Percentiles rank a stretch among this genome's conserved stretches.
Evolutionary conservation across 1,284 basidiomycete species (phyloP).

Genomic region (Lignosus rhinocerotis): DNA sequence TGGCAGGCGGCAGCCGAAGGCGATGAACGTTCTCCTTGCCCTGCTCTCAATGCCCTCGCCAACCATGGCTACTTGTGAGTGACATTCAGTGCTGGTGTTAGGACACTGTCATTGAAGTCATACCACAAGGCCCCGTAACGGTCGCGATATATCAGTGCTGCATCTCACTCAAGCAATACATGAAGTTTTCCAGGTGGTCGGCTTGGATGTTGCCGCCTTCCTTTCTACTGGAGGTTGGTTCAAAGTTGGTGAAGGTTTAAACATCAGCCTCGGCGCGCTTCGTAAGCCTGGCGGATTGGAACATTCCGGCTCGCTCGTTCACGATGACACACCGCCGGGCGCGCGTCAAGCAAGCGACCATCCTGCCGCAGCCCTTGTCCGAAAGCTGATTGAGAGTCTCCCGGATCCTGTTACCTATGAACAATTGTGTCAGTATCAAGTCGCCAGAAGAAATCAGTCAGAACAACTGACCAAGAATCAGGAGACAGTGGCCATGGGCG

Average conservation of each 20-base stretch:
- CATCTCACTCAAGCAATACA: no score
- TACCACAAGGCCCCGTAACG: slow-evolving; percentile 47
- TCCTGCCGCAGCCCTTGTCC: slow-evolving; percentile 34
- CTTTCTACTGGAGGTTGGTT: slow-evolving; percentile 50
- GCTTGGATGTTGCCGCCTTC: slow-evolving; percentile 45
- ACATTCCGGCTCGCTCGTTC: slow-evolving; percentile 41
- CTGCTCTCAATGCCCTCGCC: slow-evolving; percentile 41
- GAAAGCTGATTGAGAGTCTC: slow-evolving; percentile 37
- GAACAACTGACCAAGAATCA: no score
- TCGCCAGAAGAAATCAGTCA: no score
- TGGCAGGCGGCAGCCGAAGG: background rate
- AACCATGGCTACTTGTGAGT: slow-evolving; percentile 42
- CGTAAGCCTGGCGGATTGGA: slow-evolving; percentile 41
- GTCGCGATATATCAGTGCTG: slow-evolving; percentile 52
- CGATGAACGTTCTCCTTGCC: slow-evolving; percentile 40
- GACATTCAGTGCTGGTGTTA: background rate
- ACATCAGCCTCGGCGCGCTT: slow-evolving; percentile 46
- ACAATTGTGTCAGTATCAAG: no score
- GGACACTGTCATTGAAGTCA: background rate
- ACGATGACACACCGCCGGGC: slow-evolving; percentile 33
- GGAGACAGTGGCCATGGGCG: no score
- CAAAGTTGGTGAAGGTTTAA: slow-evolving; percentile 25
- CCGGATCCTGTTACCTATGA: slow-evolving; percentile 39
- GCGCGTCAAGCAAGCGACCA: slow-evolving; percentile 35
- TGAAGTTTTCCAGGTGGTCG: no score